Conservation (phyloP, 257 asterid genomes). For the Nicotiana obtusifolia region DNA sequence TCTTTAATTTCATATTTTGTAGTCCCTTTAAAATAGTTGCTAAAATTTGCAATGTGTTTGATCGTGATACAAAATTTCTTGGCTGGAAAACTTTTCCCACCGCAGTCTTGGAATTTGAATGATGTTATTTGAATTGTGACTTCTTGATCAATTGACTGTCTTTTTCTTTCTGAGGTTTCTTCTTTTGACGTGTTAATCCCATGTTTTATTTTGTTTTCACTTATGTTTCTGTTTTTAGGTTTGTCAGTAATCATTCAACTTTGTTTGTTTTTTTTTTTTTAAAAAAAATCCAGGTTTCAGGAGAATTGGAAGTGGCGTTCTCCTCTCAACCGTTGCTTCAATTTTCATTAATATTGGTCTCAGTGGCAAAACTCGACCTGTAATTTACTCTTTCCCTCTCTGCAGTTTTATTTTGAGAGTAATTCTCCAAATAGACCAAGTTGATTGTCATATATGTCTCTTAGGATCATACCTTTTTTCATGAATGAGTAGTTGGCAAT, state of each 20-base stretch:
- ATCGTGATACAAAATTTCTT: too few species aligned
- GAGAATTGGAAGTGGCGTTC: slow-evolving; percentile 60
- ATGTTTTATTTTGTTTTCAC: neutral
- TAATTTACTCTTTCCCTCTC: slow-evolving; percentile 11
- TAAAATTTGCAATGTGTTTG: too few species aligned
- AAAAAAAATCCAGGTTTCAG: slow-evolving; percentile 46
- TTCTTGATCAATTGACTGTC: too few species aligned
- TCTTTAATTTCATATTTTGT: too few species aligned
- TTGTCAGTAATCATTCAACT: neutral
- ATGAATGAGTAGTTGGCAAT: too few species aligned
- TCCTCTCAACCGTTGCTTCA: slow-evolving; percentile 53
- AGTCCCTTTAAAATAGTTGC: too few species aligned
- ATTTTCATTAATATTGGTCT: slow-evolving; percentile 61
- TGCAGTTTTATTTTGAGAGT: too few species aligned
- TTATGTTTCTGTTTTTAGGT: neutral
- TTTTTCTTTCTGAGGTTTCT: neutral
- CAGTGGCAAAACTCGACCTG: slow-evolving; percentile 80
- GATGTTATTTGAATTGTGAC: too few species aligned
- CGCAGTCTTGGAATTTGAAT: too few species aligned
- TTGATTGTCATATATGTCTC: neutral
- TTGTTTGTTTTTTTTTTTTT: neutral
- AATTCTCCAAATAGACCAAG: too few species aligned
- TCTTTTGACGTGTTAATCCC: neutral
- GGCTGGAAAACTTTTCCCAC: too few species aligned
- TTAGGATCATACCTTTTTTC: too few species aligned